Percentiles rank a stretch among this genome's conserved stretches.
Conservation (phyloP, 495 filamentous ascomycete species). For the Penicillium cataractarum region DNA sequence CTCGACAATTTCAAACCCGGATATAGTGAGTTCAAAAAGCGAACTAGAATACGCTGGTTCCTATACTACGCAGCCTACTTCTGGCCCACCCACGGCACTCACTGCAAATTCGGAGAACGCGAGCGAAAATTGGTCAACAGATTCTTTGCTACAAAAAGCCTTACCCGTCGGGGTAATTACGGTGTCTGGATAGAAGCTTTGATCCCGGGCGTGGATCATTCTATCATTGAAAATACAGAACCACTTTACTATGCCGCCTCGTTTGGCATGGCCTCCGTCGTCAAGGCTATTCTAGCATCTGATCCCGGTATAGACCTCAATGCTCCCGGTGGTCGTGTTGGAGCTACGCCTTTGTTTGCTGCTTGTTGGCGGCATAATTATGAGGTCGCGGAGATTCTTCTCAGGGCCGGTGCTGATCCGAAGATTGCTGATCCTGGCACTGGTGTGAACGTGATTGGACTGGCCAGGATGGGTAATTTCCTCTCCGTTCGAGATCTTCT, state of each 20-base stretch:
- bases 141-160: conserved; percentile 19
- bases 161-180: conserved; percentile 25
- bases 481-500: background rate
- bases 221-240: conserved; percentile 23
- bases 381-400: conserved; percentile 22
- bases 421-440: conserved; percentile 22
- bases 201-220: background rate
- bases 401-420: conserved; percentile 27
- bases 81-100: conserved; percentile 21
- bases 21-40: conserved; percentile 3
- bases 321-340: conserved; percentile 27
- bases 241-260: conserved; percentile 33
- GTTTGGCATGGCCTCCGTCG: conserved; percentile 27
- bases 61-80: conserved; percentile 22
- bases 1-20: conserved; percentile 26
- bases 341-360: conserved; percentile 26
- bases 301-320: conserved; percentile 25
- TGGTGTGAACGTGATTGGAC: conserved; percentile 11
- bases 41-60: conserved; percentile 3
- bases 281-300: conserved; percentile 24
- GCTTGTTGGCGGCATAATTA: conserved; percentile 24
- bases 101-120: conserved; percentile 3
- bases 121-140: conserved; percentile 17
- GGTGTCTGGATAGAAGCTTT: conserved; percentile 26
- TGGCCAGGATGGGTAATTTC: background rate